Conservation (phyloP, 176 grass and related monocot genomes). For the Lolium rigidum region DNA sequence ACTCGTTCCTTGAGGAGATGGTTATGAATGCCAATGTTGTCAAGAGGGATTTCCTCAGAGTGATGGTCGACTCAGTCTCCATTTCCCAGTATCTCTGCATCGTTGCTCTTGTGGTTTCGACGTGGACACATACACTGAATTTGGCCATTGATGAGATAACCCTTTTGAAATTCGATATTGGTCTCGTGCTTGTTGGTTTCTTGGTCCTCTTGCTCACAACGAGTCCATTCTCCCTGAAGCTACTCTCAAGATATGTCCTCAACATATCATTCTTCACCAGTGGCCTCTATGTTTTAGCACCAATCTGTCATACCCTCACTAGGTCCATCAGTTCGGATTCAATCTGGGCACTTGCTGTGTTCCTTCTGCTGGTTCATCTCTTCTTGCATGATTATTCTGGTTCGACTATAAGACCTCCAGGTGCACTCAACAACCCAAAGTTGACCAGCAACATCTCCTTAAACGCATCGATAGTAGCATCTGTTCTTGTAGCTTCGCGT, state of each 20-base stretch:
- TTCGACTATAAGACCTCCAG: slow-evolving; percentile 88
- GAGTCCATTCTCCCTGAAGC: slow-evolving; percentile 59
- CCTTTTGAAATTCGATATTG: slow-evolving; percentile 80
- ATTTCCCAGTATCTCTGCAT: slow-evolving; percentile 91
- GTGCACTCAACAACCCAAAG: slow-evolving; percentile 85
- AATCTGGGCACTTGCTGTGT: slow-evolving; percentile 77
- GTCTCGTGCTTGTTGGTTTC: slow-evolving; percentile 77
- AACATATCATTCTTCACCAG: slow-evolving; percentile 91
- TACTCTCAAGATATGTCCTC: slow-evolving; percentile 74
- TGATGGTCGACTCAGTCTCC: slow-evolving; percentile 77
- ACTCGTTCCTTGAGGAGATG: slow-evolving; percentile 93
- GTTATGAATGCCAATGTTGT: slow-evolving; percentile 97
- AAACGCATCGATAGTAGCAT: slow-evolving; percentile 90
- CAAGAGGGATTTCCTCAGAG: slow-evolving; percentile 81
- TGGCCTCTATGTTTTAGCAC: slow-evolving; percentile 87
- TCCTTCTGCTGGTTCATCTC: slow-evolving; percentile 88
- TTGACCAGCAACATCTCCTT: slow-evolving; percentile 90
- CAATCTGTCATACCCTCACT: slow-evolving; percentile 87
- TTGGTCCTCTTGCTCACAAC: slow-evolving; percentile 68
- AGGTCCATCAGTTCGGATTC: slow-evolving; percentile 98
- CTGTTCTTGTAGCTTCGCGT: slow-evolving; percentile 85
- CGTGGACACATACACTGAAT: slow-evolving; percentile 78
- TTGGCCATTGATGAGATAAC: slow-evolving; percentile 71
- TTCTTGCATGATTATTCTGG: slow-evolving; percentile 96
- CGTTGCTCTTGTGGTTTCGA: slow-evolving; percentile 80